phyloP scores from a whole-genome alignment of 2,329 filamentous ascomycete species.

The Pseudogymnoascus pannorum region DNA sequence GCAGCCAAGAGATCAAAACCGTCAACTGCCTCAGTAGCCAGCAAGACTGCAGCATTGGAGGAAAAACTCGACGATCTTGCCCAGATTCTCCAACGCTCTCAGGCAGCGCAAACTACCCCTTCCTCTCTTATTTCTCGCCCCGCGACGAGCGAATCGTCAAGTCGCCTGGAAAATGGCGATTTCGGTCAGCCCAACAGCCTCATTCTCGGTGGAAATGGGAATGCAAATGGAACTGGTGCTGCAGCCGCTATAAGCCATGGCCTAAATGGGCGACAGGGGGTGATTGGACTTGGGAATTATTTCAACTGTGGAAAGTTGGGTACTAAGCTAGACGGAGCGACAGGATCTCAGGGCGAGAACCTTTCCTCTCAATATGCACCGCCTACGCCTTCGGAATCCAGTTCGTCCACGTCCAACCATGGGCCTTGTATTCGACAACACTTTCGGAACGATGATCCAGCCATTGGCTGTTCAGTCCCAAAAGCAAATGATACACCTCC shows the following conservation, averaged over 20 bases:
- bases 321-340: background rate
- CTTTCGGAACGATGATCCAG: background rate
- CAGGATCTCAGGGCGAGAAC: background rate
- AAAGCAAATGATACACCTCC: background rate
- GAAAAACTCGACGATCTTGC: conserved; percentile 17
- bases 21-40: background rate
- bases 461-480: background rate
- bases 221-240: background rate
- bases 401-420: background rate
- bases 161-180: background rate
- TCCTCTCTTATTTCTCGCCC: background rate
- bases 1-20: conserved; percentile 11
- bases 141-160: background rate
- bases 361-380: background rate
- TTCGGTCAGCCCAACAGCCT: background rate
- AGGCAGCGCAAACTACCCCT: background rate
- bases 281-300: background rate
- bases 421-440: background rate
- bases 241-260: background rate
- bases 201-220: background rate
- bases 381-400: background rate
- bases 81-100: conserved; percentile 14
- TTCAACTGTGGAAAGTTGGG: background rate
- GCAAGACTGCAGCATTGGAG: conserved; percentile 17
- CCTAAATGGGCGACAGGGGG: background rate